A percentile compares a stretch with the other conserved stretches of the same genome.
Conservation (phyloP, 2,329 filamentous ascomycete genomes). For the Aspergillus proliferans region DNA sequence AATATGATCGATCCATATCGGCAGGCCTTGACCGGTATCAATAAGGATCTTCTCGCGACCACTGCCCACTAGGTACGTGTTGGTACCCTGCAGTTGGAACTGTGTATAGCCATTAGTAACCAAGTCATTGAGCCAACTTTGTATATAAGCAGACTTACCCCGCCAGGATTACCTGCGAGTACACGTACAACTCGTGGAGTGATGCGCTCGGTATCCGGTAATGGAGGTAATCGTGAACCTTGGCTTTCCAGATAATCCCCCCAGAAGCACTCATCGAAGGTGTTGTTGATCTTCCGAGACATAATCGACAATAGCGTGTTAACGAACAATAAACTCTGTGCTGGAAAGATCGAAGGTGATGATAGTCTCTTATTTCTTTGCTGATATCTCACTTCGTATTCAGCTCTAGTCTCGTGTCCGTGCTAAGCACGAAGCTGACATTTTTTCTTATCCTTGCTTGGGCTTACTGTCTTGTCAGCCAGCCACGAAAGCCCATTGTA, state of each 20-base stretch:
- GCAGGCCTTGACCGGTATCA: conserved; percentile 31
- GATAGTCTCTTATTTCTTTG: too few relatives aligned
- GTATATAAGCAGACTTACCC: conserved; percentile 20
- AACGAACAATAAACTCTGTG: too few relatives aligned
- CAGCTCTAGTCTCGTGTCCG: too few relatives aligned
- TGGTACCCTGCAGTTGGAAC: conserved; percentile 38
- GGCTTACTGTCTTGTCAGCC: too few relatives aligned
- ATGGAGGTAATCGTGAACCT: conserved; percentile 26
- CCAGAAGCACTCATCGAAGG: conserved; percentile 43
- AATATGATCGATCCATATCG: conserved; percentile 32
- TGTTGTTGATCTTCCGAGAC: conserved; percentile 40
- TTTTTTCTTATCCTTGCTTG: too few relatives aligned
- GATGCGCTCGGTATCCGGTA: conserved; percentile 38
- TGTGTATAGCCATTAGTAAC: conserved; percentile 3
- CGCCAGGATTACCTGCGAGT: conserved; percentile 41
- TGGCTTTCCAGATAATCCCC: conserved; percentile 44
- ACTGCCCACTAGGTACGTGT: conserved; percentile 37
- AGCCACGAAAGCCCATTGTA: too few relatives aligned
- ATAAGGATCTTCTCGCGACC: conserved; percentile 29
- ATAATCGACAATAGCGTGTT: too few relatives aligned
- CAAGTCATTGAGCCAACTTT: not conserved
- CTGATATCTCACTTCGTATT: too few relatives aligned
- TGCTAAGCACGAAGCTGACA: too few relatives aligned
- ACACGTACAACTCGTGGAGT: conserved; percentile 39
- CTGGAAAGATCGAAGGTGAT: too few relatives aligned